Evolutionary conservation across 1,284 basidiomycete genomes (phyloP), one percentile per base, ranked within the genome.

Genomic region (Salmacisia buchloeana): DNA sequence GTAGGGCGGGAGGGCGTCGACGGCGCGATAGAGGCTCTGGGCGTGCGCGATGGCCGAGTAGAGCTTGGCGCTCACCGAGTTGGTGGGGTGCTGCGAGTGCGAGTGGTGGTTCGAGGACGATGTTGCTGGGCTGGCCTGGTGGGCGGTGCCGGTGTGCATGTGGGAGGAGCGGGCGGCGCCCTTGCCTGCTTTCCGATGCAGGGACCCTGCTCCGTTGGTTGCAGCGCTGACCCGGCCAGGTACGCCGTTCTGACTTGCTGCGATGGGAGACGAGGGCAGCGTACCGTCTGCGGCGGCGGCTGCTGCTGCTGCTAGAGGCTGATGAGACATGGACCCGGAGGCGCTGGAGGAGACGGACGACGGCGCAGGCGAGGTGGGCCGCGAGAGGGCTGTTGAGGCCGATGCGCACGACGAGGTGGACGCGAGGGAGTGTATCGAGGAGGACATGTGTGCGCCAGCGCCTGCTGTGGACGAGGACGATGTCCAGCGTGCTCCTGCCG

Each of bases 311-410:
- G 25, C 46, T 5, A 27, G 23, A 52, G 29, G 21, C 46, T 43
- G 41, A 43, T 43, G 41, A 15, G 41, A 43, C 15, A 43, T 12
- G 6, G 41, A 43, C 10, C 25, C 46, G 2, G 46, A 57, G 5
- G 41, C 59, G 27, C 25, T 35, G 3, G 63, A 65, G 1, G 63
- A 65, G 3, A 39, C 59, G 2, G 63, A 65, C 10, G 63, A 65
- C 18, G 71, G 69, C 1, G 73, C 73, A 2, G 73, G 73, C 0
- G 73, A 75, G 1, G 71, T 68, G 15, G 73, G 66, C 4, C 69
- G 64, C 2, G 71, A 73, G 43, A 69, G 65, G 15, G 41, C 12
- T 1, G 63, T 38, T 36, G 70, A 63, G 2, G 68, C 35, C 29
- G 35, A 35, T 6, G 35, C 31, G 54, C 54, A 52, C 13, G 46